Evolutionary conservation across 1,284 basidiomycete species (phyloP).

Genomic region (Volvariella volvacea): DNA sequence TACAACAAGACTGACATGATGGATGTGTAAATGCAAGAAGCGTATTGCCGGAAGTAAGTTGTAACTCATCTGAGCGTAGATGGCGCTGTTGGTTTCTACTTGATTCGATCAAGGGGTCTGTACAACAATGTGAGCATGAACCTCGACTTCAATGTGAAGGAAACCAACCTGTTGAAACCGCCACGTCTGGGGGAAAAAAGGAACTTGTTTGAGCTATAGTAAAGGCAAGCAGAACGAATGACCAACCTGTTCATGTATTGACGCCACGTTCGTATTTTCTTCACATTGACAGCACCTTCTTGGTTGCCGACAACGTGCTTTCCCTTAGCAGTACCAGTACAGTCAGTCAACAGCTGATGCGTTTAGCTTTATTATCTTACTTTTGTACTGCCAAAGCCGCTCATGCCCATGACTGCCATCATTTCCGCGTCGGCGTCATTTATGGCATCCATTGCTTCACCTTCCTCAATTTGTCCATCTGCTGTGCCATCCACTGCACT

Average conservation of each 20-base stretch:
- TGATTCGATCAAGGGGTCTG: constrained; percentile 55
- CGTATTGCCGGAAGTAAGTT: no score
- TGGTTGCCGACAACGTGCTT: constrained; percentile 80
- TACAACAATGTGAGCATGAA: constrained; percentile 2
- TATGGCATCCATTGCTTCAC: constrained; percentile 60
- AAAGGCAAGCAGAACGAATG: no score
- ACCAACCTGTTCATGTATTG: constrained; percentile 90
- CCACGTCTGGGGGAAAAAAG: constrained; percentile 55
- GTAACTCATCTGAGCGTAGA: no score
- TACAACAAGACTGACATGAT: constrained; percentile 10
- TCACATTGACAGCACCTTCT: constrained; percentile 68
- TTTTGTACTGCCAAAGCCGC: constrained; percentile 87
- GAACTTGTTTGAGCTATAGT: no score
- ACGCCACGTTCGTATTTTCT: constrained; percentile 90
- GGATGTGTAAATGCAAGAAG: not conserved
- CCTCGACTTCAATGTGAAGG: constrained; percentile 5
- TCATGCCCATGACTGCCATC: constrained; percentile 88
- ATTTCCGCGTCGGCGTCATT: constrained; percentile 75
- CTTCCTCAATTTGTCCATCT: constrained; percentile 37
- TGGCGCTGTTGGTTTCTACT: constrained; percentile 19
- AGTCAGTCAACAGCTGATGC: not conserved
- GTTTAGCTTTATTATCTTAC: constrained; percentile 32
- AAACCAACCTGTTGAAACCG: constrained; percentile 80
- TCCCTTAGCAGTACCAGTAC: constrained; percentile 44
- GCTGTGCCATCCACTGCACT: not conserved